These are phyloP conservation scores for Geotrichum bryndzae DNA, from an alignment of 1,139 yeast genomes.

Conservation along the genomic window DNA sequence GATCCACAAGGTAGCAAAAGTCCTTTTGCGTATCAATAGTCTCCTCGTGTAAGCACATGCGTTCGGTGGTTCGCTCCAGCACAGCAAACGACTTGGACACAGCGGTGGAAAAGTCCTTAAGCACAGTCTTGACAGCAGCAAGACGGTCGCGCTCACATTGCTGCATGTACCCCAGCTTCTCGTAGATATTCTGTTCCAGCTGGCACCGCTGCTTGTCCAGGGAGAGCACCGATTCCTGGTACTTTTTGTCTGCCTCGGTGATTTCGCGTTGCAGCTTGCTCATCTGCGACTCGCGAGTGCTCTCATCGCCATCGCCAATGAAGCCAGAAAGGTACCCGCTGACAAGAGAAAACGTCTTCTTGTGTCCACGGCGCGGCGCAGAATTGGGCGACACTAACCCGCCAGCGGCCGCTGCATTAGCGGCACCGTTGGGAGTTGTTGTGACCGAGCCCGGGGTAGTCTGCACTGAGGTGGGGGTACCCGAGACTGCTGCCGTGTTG, in stretches of 20 bases:
- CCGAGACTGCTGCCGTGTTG: not conserved
- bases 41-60: slow-evolving; percentile 50
- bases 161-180: slow-evolving; percentile 63
- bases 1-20: slow-evolving; percentile 52
- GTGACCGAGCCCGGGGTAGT: not conserved
- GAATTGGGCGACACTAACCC: not conserved
- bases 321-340: slow-evolving; percentile 13
- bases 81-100: slow-evolving; percentile 42
- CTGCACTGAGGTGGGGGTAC: not conserved
- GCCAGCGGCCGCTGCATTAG: not conserved
- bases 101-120: slow-evolving; percentile 56
- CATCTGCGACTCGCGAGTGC: slow-evolving; percentile 16
- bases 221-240: slow-evolving; percentile 49
- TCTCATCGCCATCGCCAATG: not conserved
- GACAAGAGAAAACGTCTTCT: slow-evolving; percentile 6
- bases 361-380: not conserved
- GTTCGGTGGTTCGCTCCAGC: slow-evolving; percentile 35
- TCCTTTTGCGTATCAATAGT: slow-evolving; percentile 60
- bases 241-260: slow-evolving; percentile 46
- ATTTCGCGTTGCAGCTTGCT: slow-evolving; percentile 25
- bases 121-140: slow-evolving; percentile 59
- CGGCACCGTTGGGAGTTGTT: not conserved
- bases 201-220: slow-evolving; percentile 63
- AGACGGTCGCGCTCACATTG: slow-evolving; percentile 71
- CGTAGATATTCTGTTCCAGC: slow-evolving; percentile 62